These are phyloP conservation scores for Tulasnella sp. DNA, from an alignment of 768 basidiomycete genomes.

Conservation along the genomic window DNA sequence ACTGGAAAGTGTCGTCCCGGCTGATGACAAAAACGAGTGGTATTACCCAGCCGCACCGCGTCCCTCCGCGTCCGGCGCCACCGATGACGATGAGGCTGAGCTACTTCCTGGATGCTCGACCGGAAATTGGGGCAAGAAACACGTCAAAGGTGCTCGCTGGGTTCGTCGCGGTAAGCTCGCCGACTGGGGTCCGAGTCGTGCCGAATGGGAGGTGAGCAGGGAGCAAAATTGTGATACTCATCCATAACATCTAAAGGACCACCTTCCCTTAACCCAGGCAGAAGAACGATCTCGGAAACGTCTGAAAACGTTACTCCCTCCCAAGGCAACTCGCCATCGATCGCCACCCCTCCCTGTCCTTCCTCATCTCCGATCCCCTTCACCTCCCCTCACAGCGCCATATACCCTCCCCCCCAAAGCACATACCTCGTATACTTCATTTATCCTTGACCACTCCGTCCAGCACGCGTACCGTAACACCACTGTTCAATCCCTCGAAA, in stretches of 20 bases:
- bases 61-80: neutral
- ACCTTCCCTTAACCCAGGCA: conserved; percentile 34
- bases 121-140: conserved; percentile 83
- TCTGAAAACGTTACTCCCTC: conserved; percentile 54
- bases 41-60: conserved; percentile 53
- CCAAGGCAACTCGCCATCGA: conserved; percentile 39
- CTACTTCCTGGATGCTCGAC: conserved; percentile 28
- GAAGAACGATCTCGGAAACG: conserved; percentile 80
- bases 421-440: conserved; percentile 69
- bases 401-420: conserved; percentile 57
- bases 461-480: conserved; percentile 75
- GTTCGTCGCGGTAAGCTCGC: conserved; percentile 70
- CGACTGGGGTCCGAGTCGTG: conserved; percentile 73
- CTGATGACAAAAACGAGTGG: conserved; percentile 66
- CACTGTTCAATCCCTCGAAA: conserved; percentile 67
- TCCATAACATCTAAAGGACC: neutral
- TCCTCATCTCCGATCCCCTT: conserved; percentile 66
- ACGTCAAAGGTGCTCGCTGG: conserved; percentile 66
- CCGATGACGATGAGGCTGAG: conserved; percentile 10
- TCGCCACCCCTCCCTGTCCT: conserved; percentile 50
- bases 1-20: conserved; percentile 22
- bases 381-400: conserved; percentile 67
- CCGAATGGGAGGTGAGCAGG: conserved; percentile 72
- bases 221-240: no score
- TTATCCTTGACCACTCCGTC: conserved; percentile 75